Evolutionary conservation across 2,329 filamentous ascomycete species (phyloP), one percentile per base, ranked within the genome.

Genomic region (Aspergillus nomiae): DNA sequence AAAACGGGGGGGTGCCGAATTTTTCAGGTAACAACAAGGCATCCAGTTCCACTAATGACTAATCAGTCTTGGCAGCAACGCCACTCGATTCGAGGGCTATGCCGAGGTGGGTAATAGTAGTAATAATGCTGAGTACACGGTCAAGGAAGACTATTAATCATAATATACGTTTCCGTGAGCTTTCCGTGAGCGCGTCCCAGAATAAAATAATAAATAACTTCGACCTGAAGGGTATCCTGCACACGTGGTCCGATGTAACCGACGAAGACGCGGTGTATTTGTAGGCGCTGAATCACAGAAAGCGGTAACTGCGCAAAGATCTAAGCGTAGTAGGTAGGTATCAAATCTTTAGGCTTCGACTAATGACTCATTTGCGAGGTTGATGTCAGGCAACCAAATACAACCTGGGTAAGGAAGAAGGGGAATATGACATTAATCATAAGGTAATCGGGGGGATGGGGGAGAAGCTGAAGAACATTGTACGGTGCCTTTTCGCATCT

Each of bases 11-110:
- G 64, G 59, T 72, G 68, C 71, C 69, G 69, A 70, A 59, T 65
- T 70, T 73, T 68, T 69, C 66, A 70, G 68, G 71, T 70, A 66
- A 67, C 67, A 71, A 74, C 69, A 59, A 67, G 59, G 58, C 65
- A 62, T 62, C 61, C 56, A 60, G 51, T 55, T 54, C n/a, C 54
- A 58, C 56, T 61, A 63, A 60, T 69, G 63, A 70, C 67, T 69
- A 66, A 67, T 46, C 63, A 58, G 51, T 59, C 64, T 68, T 70
- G 68, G 67, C 67, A 48, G 26, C 45, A 58, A 56, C 63, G 65
- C 65, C 68, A 69, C 67, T 59, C 45, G 41, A 59, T 61, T 43
- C 60, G 28, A 62, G 62, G 43, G 46, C 26, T 38, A 60, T 53
- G 46, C 51, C 36, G 54, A 34, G 48, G 48, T 51, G 48, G 48